Evolutionary conservation across 352 stramenopile species (phyloP).

Genomic region (Globisporangium iwayamae): DNA sequence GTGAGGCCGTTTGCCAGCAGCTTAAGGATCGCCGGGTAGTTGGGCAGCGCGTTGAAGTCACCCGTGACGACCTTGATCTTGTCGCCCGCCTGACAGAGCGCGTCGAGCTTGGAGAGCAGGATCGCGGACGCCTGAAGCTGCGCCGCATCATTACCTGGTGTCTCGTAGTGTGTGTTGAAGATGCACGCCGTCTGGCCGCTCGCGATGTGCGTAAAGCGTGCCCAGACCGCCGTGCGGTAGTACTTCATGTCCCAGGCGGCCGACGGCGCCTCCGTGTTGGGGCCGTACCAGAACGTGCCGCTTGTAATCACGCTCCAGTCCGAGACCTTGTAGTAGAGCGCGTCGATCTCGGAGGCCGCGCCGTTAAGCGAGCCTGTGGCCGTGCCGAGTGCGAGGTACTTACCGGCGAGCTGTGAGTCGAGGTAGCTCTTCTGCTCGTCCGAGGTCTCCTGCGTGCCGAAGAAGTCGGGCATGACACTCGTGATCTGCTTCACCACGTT

Average conservation of each 20-base stretch:
- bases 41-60: constrained; percentile 70
- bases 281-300: constrained; percentile 62
- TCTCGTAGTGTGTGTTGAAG: constrained; percentile 85
- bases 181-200: constrained; percentile 63
- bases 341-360: constrained; percentile 48
- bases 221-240: constrained; percentile 68
- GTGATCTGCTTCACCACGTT: constrained; percentile 62
- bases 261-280: constrained; percentile 45
- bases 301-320: constrained; percentile 58
- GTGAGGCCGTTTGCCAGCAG: constrained; percentile 43
- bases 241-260: constrained; percentile 64
- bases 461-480: constrained; percentile 53
- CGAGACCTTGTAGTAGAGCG: constrained; percentile 58
- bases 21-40: constrained; percentile 61
- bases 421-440: constrained; percentile 63
- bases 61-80: constrained; percentile 61
- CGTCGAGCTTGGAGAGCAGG: constrained; percentile 46
- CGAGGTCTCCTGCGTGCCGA: constrained; percentile 81
- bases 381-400: constrained; percentile 61
- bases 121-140: constrained; percentile 68
- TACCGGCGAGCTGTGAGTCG: constrained; percentile 44
- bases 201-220: constrained; percentile 66
- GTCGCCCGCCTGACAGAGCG: constrained; percentile 49
- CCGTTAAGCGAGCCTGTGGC: constrained; percentile 61
- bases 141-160: constrained; percentile 63